Base-by-base conservation (phyloP, 1,284 basidiomycete species). In the Ustilago shanxiensis region DNA sequence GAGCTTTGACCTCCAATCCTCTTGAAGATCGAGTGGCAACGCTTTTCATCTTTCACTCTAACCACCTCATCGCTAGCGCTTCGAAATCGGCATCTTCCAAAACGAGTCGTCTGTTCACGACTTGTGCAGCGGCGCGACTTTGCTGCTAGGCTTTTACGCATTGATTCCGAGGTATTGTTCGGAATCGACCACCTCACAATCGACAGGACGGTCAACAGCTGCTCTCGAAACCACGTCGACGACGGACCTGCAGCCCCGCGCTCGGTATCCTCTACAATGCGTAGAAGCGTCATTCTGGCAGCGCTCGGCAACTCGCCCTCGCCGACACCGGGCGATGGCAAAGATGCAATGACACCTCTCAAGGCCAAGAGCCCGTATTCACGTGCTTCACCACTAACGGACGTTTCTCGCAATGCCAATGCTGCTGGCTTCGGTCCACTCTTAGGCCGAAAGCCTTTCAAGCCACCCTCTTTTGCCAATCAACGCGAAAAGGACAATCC, bases 361-460 rank as follows among this genome's bases (percentile, higher is more conserved):
- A 67, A 64, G 37, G 58, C 39, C 22, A 75, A 65, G 37, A 41
- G 64, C 3, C 58, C 59, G 3, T 60, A 53, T 33, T 65, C 66
- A 3, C 67, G 65, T 10, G 33, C 60, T 35, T 69, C 63, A 14
- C 73, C 67, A 11, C 35, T 74, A 8, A 52, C 65, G 8, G 76
- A 78, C 26, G 41, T 66, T 44, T 71, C 72, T 7, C 68, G 72
- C 37, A 78, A 66, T 31, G 80, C 80, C 44, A 80, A 73, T 28
- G 80, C 79, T 22, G 83, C 79, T 20, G 81, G 81, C 0, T 85
- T 77, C 49, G 82, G 80, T 9, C 66, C 79, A 0, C 69, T 81
- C 1, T 68, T 81, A 0, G 81, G 79, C 3, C 59, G 76, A 24
- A 86, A 86, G 50, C 83, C 83, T 3, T 86, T 86, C 75, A 84